Base-by-base conservation (phyloP, 768 basidiomycete genomes). In the Rhizopogon vesiculosus region DNA sequence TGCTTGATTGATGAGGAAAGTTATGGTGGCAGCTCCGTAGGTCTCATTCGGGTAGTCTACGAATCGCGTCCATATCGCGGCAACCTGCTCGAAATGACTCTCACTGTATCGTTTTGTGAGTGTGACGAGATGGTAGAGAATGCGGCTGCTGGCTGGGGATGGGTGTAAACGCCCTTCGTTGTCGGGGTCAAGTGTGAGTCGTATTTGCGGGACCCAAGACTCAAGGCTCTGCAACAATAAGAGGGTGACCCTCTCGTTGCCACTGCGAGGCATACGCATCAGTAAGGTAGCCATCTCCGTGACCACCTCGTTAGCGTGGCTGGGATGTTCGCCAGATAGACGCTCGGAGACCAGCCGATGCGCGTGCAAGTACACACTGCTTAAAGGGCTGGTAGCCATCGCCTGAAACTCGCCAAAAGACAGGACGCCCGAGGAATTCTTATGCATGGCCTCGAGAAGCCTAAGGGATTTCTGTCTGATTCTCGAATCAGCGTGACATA, bases 1-100 rank as follows among this genome's bases (percentile, higher is more conserved):
- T 1, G 91, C 89, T 63, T 96, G 92, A 61, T 93, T 91, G 38
- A 96, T 75, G 3, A 98, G 75, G 69, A 93, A 98, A 31, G 87
- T 81, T 48, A 90, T 77, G 15, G 92, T 77, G 3, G 91, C 89
- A 53, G 86, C 87, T 1, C 89, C 89, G 57, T 93, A 93, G 22
- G 80, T 76, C 53, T 84, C 78, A 61, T 85, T 77, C 25, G 87
- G 85, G 3, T 81, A 74, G 25, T 89, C 88, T 5, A 92, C 88
- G 13, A 96, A 74, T 54, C 84, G 83, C 7, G 79, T 77, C 89
- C 94, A 95, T 31, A 96, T 79, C 0, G 82, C 79, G 8, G 85
- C 76, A 43, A 97, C 79, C 64, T 93, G 92, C 59, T 92, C 89
- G 2, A 91, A 79, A 61, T 93, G 85, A 25, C 74, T 81, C 57